These are phyloP conservation scores for Magnusiomyces starmeri DNA, from an alignment of 1,139 yeast species.

Conservation along the genomic window DNA sequence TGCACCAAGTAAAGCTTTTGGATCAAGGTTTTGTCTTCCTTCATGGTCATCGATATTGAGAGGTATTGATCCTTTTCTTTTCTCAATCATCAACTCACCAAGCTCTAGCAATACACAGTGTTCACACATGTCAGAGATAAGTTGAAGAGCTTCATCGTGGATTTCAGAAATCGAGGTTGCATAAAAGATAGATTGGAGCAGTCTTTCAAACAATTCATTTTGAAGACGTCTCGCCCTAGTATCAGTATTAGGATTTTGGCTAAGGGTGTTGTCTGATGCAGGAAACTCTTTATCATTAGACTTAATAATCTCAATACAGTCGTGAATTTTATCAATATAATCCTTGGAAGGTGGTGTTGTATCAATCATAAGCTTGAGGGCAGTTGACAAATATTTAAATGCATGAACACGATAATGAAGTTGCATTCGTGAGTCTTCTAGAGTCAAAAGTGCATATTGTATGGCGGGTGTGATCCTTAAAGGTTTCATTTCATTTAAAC, in stretches of 20 bases:
- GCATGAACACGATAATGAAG: constrained; percentile 70
- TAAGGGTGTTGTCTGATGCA: constrained; percentile 27
- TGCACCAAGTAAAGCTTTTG: constrained; percentile 64
- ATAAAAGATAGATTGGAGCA: constrained; percentile 65
- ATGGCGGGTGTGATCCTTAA: constrained; percentile 80
- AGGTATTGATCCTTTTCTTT: constrained; percentile 59
- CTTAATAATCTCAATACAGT: constrained; percentile 45
- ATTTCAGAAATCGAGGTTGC: constrained; percentile 71
- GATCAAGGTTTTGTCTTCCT: constrained; percentile 64
- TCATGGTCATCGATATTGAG: constrained; percentile 76
- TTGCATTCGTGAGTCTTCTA: constrained; percentile 62
- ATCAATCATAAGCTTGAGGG: constrained; percentile 64
- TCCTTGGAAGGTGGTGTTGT: constrained; percentile 55
- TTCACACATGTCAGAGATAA: constrained; percentile 62
- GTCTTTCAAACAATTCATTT: constrained; percentile 43
- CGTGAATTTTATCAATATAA: constrained; percentile 41
- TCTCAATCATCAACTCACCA: constrained; percentile 64
- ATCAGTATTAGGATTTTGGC: constrained; percentile 34
- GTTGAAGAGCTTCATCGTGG: constrained; percentile 54
- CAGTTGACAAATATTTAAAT: constrained; percentile 59
- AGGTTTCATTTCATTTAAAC: constrained; percentile 54
- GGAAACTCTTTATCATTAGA: constrained; percentile 40
- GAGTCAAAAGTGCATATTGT: constrained; percentile 54
- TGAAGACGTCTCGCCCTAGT: constrained; percentile 53
- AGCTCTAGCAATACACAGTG: constrained; percentile 76